Evolutionary conservation across 192 early-diverging fungal genomes (phyloP), one percentile per base, ranked within the genome.

Genomic region (Gonapodya prolifera): DNA sequence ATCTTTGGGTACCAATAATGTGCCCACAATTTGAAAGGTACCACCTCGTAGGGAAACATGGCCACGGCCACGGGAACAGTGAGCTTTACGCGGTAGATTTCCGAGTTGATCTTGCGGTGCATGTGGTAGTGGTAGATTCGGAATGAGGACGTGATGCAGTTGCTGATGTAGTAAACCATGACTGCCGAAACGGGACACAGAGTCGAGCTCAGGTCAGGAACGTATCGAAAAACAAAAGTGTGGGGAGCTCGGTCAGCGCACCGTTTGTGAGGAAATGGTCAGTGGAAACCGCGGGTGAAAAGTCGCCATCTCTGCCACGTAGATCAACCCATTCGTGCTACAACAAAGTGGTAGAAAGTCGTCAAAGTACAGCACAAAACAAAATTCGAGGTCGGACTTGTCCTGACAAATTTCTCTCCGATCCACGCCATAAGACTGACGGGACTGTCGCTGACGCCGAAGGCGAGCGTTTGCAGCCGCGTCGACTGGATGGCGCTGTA

Each of bases 381-480:
- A 18, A 30, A 75, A 18, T 75, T n/a, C n/a, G n/a, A n/a, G n/a
- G n/a, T 30, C 30, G 45, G 17, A 75, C 74, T 30, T 13, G 81
- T 81, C 0, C 31, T 23, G 23, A 79, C 61, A n/a, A 69, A 69
- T 8, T 16, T 16, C 45, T 69, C n/a, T 8, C 45, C 45, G 45
- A 69, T 69, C 45, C 45, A 69, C 45, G 45, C 45, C 45, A 69
- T 8, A 8, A 69, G n/a, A n/a, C 45, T n/a, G 13, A n/a, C 45
- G 45, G 45, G 45, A 8, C 13, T 16, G n/a, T 69, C 45, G 45
- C 45, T 69, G 45, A 69, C 13, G 13, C 45, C 45, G 45, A 16
- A 69, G n/a, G 45, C 45, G n/a, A 69, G 45, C 13, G 13, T 69
- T n/a, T 69, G 45, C 45, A n/a, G 45, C 13, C 45, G 45, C 45